These are phyloP conservation scores for Colletotrichum musicola DNA, from an alignment of 2,329 filamentous ascomycete genomes.

Conservation along the genomic window DNA sequence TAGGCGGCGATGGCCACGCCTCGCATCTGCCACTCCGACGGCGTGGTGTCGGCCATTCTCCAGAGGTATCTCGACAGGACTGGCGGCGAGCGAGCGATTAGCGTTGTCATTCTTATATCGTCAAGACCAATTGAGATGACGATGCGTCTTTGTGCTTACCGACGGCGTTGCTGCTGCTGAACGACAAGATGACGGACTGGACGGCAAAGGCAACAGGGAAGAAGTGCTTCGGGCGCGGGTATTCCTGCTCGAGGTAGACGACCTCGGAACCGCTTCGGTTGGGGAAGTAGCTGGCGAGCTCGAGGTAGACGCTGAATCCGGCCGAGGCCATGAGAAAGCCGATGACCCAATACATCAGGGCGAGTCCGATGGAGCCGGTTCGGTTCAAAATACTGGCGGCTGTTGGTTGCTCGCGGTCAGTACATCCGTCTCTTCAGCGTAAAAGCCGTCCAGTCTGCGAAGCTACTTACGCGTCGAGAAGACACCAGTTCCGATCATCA, in stretches of 20 bases:
- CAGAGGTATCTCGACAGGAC: conserved; percentile 75
- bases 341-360: conserved; percentile 74
- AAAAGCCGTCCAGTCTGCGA: background rate
- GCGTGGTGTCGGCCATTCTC: conserved; percentile 62
- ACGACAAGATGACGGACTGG: conserved; percentile 73
- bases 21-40: conserved; percentile 74
- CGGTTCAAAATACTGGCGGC: conserved; percentile 69
- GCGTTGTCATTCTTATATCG: background rate
- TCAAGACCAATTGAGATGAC: rapidly evolving
- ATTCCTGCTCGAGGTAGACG: conserved; percentile 77
- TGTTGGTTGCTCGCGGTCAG: conserved; percentile 44
- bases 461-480: conserved; percentile 70
- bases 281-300: conserved; percentile 74
- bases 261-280: conserved; percentile 75
- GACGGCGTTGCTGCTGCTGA: conserved; percentile 75
- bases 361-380: conserved; percentile 72
- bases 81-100: conserved; percentile 36
- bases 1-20: conserved; percentile 75
- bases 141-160: conserved; percentile 44
- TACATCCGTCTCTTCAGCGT: too few relatives aligned
- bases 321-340: conserved; percentile 70
- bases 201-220: conserved; percentile 75
- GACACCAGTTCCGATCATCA: conserved; percentile 75
- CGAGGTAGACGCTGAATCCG: conserved; percentile 71
- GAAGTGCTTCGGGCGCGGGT: conserved; percentile 72